A percentile compares a stretch with the other conserved stretches of the same genome.
Conservation (phyloP, 2,329 filamentous ascomycete genomes). For the Botrytis galanthina region DNA sequence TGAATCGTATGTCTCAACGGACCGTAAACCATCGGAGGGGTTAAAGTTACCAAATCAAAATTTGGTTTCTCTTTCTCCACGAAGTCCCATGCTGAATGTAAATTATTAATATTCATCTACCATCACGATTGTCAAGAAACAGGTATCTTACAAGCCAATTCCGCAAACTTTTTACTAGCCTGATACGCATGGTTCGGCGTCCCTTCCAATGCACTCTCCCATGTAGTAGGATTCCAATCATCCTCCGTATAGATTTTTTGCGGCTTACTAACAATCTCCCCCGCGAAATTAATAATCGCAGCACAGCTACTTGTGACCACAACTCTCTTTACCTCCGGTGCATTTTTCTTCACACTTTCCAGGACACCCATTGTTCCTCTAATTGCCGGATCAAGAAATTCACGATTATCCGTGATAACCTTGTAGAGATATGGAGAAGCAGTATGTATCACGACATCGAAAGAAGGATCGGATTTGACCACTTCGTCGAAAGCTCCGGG, state of each 20-base stretch:
- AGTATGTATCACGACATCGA: slow-evolving; percentile 61
- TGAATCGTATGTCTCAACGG: slow-evolving; percentile 61
- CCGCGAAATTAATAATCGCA: slow-evolving; percentile 34
- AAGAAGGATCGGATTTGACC: slow-evolving; percentile 56
- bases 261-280: slow-evolving; percentile 1
- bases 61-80: slow-evolving; percentile 49
- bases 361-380: slow-evolving; percentile 67
- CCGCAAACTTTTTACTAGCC: slow-evolving; percentile 62
- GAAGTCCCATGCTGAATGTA: slow-evolving; percentile 57
- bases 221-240: slow-evolving; percentile 54
- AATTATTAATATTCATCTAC: background rate
- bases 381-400: slow-evolving; percentile 53
- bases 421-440: slow-evolving; percentile 52
- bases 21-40: slow-evolving; percentile 60
- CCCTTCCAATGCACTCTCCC: slow-evolving; percentile 41
- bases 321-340: slow-evolving; percentile 65
- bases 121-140: no score
- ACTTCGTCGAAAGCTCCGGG: slow-evolving; percentile 65
- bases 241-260: slow-evolving; percentile 45
- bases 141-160: slow-evolving; percentile 46
- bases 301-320: slow-evolving; percentile 50
- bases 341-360: slow-evolving; percentile 60
- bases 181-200: slow-evolving; percentile 45
- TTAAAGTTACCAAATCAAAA: slow-evolving; percentile 60
- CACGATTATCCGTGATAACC: slow-evolving; percentile 35